Evolutionary conservation across 2,329 filamentous ascomycete species (phyloP).

Genomic region (Immersiporthe knoxdaviesiana): DNA sequence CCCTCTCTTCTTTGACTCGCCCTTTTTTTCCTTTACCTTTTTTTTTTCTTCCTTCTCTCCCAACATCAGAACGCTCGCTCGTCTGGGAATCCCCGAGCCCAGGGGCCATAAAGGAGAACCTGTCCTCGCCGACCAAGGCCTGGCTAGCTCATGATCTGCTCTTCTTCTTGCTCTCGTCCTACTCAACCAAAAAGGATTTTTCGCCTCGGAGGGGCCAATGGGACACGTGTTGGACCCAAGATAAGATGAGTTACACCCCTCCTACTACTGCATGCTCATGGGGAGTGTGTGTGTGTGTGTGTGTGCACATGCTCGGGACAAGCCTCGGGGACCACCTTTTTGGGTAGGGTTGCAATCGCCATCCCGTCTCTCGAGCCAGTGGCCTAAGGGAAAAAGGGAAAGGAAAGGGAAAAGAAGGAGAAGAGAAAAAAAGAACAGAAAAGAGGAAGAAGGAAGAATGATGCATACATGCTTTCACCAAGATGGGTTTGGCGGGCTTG

Average conservation of each 20-base stretch:
- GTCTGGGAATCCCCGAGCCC: background rate
- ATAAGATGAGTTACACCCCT: background rate
- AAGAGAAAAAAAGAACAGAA: background rate
- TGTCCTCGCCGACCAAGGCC: slow-evolving; percentile 14
- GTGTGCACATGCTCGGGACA: too few species aligned
- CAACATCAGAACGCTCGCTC: background rate
- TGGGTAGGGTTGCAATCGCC: background rate
- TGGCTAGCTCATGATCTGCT: background rate
- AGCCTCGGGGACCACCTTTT: background rate
- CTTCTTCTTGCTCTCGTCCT: background rate
- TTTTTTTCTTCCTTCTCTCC: background rate
- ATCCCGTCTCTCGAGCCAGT: background rate
- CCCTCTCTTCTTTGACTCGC: too few species aligned
- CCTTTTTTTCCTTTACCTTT: background rate
- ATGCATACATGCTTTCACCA: background rate
- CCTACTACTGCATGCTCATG: background rate
- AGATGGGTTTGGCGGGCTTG: background rate
- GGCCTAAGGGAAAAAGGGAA: too few species aligned
- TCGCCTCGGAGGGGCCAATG: too few species aligned
- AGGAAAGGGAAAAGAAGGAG: background rate
- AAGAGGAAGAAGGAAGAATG: background rate
- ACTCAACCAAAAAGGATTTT: background rate
- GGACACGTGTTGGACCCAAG: background rate
- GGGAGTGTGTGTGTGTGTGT: too few species aligned
- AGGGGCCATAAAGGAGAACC: background rate